Percentiles rank a stretch among this genome's conserved stretches.
These are phyloP conservation scores for Apiotrichum veenhuisii DNA, from an alignment of 1,284 basidiomycete species.

Conservation along the genomic window DNA sequence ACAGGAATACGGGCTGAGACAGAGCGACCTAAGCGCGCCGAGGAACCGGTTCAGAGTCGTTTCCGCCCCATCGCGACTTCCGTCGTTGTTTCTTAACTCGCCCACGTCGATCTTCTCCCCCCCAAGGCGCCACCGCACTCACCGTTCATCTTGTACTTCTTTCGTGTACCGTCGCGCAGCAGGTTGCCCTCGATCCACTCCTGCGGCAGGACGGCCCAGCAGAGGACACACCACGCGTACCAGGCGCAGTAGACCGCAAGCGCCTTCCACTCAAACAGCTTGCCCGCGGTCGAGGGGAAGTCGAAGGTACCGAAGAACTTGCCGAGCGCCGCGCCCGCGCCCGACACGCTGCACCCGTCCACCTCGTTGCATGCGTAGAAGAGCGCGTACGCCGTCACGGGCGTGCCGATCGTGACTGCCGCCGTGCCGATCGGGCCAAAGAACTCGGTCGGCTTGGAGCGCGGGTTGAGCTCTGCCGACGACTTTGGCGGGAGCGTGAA, in stretches of 20 bases:
- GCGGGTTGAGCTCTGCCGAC: slow-evolving; percentile 53
- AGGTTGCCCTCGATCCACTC: slow-evolving; percentile 75
- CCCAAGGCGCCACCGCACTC: slow-evolving; percentile 16
- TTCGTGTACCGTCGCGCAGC: slow-evolving; percentile 71
- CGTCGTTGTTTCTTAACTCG: too few species aligned
- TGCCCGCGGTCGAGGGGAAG: slow-evolving; percentile 38
- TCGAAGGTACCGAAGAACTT: slow-evolving; percentile 2
- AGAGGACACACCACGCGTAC: slow-evolving; percentile 80
- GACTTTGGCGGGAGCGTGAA: slow-evolving; percentile 39
- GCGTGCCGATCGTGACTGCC: slow-evolving; percentile 68
- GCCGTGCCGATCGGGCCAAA: slow-evolving; percentile 77
- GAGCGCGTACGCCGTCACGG: slow-evolving; percentile 70
- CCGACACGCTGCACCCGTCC: slow-evolving; percentile 60
- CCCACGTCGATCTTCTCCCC: neutral
- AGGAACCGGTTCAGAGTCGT: too few species aligned
- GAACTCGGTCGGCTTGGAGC: slow-evolving; percentile 69
- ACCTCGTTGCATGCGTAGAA: slow-evolving; percentile 81
- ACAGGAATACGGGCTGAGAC: too few species aligned
- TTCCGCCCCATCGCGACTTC: too few species aligned
- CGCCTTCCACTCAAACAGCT: slow-evolving; percentile 77
- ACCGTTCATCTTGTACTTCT: slow-evolving; percentile 96
- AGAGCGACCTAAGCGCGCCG: too few species aligned
- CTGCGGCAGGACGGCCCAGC: slow-evolving; percentile 83
- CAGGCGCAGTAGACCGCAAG: slow-evolving; percentile 74
- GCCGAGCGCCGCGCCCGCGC: slow-evolving; percentile 11